phyloP scores from a whole-genome alignment of 441 rosid species.

The Jatropha multifida region DNA sequence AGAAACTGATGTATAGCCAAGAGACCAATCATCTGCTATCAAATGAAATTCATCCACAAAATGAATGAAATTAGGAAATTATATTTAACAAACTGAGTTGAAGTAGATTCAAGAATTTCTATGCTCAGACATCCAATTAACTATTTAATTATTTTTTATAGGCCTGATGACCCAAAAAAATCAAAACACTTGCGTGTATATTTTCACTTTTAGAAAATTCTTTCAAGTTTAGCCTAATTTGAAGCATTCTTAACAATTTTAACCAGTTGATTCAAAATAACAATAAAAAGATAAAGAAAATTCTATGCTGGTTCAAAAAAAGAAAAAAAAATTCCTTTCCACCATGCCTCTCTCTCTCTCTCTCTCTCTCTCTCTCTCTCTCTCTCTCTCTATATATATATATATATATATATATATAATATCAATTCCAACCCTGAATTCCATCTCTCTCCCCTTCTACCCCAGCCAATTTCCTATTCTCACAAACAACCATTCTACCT shows the following conservation, averaged over 20 bases:
- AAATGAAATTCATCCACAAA: slow-evolving; percentile 24
- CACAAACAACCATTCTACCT: not conserved
- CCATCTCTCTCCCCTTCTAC: not conserved
- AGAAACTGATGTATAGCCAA: slow-evolving; percentile 59
- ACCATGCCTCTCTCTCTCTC: not conserved
- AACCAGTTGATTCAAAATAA: not conserved
- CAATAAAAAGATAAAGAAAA: not conserved
- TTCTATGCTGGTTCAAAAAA: not conserved
- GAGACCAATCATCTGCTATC: slow-evolving; percentile 72
- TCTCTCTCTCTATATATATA: too few relatives aligned
- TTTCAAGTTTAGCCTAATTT: not conserved
- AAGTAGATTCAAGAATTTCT: not conserved
- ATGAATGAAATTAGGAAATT: slow-evolving; percentile 11
- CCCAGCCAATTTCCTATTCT: not conserved
- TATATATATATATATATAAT: too few relatives aligned
- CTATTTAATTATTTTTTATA: not conserved
- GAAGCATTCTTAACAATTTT: not conserved
- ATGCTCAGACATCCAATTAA: not conserved
- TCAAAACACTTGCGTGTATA: not conserved
- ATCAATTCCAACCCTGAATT: not conserved
- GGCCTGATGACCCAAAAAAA: not conserved
- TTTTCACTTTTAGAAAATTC: not conserved
- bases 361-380: not conserved
- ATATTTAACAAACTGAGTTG: slow-evolving; percentile 1
- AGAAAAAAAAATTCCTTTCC: not conserved